Evolutionary conservation across 108 stramenopile species (phyloP), one percentile per base, ranked within the genome.

Genomic region (Fragilaria crotonensis): DNA sequence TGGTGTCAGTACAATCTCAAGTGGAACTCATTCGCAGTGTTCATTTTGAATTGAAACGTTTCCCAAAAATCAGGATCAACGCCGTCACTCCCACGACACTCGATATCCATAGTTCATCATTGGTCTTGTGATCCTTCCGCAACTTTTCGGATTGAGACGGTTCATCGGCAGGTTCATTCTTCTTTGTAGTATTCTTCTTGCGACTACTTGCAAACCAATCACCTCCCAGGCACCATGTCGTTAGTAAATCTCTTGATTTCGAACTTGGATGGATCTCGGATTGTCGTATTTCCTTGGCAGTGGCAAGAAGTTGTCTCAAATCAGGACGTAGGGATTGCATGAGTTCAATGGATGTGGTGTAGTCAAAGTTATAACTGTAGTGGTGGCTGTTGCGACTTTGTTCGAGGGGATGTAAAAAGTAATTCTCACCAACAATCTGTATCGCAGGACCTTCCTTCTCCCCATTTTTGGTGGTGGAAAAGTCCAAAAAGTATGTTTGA

Each of bases 261-360:
- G 64, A 57, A 22, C 65, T 48, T 50, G 52, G 58, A 29, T 30
- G 46, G 26, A 45, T 62, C 48, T 61, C 64, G 18, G 60, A 36
- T 32, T 73, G 20, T 49, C 79, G 52, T 44, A 51, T 67, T 25
- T 73, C 75, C 31, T 73, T 81, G 60, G 27, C 57, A 33, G 57
- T 73, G 19, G 33, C 17, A 55, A 75, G 46, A 2, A 75, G 70
- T 56, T 81, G 70, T 30, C 72, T 58, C 46, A 81, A 70, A 25
- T 77, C 68, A 47, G 64, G 78, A n/a, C 73, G 76, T 22, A 83
- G 49, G 32, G 52, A 47, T 65, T 81, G 77, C 86, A 87, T 87
- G 41, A 87, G 65, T 33, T 72, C 73, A 57, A 87, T 68, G 9
- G 86, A n/a, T n/a, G n/a, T n/a, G n/a, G n/a, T n/a, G n/a, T n/a